Percentiles rank a stretch among this genome's conserved stretches.
Conservation (phyloP, 2,329 filamentous ascomycete species). For the Penicillium sp. region DNA sequence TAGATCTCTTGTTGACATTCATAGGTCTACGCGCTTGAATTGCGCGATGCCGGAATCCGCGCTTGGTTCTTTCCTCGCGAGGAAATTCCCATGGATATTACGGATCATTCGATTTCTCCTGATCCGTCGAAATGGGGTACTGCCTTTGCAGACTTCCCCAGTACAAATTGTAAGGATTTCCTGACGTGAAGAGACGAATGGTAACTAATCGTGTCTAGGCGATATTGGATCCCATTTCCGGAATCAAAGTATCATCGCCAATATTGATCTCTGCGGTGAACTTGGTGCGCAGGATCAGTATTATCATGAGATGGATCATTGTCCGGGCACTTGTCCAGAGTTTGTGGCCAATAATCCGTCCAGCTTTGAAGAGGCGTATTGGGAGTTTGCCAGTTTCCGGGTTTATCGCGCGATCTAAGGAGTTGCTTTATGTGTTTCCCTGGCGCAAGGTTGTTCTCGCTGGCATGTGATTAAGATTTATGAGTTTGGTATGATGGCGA, state of each 20-base stretch:
- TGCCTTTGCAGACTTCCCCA: conserved; percentile 60
- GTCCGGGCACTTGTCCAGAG: conserved; percentile 52
- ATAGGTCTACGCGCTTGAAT: conserved; percentile 57
- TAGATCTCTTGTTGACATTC: no score
- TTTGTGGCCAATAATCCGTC: conserved; percentile 54
- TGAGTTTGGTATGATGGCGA: no score
- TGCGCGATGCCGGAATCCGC: conserved; percentile 56
- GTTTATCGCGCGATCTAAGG: conserved; percentile 43
- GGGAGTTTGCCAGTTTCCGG: conserved; percentile 58
- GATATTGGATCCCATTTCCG: conserved; percentile 55
- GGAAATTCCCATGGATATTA: conserved; percentile 50
- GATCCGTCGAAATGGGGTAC: conserved; percentile 58
- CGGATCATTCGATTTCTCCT: conserved; percentile 42
- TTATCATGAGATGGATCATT: conserved; percentile 32
- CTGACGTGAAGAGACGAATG: no score
- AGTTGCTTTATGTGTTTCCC: no score
- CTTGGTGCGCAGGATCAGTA: conserved; percentile 40
- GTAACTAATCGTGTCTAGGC: no score
- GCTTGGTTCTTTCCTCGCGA: conserved; percentile 55
- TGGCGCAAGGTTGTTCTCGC: no score
- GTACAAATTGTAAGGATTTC: conserved; percentile 47
- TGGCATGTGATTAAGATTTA: no score
- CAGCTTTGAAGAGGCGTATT: conserved; percentile 56
- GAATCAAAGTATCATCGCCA: conserved; percentile 61
- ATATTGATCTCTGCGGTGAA: conserved; percentile 60